phyloP scores from a whole-genome alignment of 176 grass and related monocot genomes.

The Aegilops sharonensis region DNA sequence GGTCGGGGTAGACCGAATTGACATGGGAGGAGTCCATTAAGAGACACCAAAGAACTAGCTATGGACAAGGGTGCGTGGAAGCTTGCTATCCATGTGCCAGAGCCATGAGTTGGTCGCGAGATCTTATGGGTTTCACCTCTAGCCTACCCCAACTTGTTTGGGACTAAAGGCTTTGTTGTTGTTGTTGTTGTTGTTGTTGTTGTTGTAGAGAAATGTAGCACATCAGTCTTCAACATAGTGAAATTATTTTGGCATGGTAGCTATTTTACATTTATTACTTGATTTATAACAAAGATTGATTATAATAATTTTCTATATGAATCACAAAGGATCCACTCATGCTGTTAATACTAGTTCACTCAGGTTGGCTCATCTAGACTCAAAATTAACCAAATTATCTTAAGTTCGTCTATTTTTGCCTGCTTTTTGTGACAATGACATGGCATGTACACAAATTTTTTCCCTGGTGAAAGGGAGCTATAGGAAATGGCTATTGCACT shows the following conservation, averaged over 20 bases:
- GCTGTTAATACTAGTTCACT: background rate
- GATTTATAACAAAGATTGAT: conserved; percentile 13
- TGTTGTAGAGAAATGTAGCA: background rate
- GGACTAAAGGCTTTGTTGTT: too few species aligned
- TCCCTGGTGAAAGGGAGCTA: background rate
- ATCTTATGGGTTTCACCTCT: too few species aligned
- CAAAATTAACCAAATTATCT: background rate
- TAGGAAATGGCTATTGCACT: conserved; percentile 9
- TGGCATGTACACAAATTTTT: background rate
- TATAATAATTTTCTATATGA: background rate
- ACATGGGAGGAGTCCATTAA: too few species aligned
- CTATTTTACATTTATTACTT: background rate
- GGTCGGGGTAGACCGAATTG: too few species aligned
- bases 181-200: too few species aligned
- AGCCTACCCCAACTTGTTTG: too few species aligned
- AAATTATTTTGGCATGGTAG: background rate
- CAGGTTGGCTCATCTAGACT: background rate
- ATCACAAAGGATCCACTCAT: background rate
- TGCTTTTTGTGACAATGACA: conserved; percentile 1
- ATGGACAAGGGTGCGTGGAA: too few species aligned
- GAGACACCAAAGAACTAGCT: too few species aligned
- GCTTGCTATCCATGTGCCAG: too few species aligned
- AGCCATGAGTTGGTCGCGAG: too few species aligned
- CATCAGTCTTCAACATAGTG: background rate
- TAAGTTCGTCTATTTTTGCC: background rate